phyloP scores from a whole-genome alignment of 2,329 filamentous ascomycete genomes.

The Calonectria montana region DNA sequence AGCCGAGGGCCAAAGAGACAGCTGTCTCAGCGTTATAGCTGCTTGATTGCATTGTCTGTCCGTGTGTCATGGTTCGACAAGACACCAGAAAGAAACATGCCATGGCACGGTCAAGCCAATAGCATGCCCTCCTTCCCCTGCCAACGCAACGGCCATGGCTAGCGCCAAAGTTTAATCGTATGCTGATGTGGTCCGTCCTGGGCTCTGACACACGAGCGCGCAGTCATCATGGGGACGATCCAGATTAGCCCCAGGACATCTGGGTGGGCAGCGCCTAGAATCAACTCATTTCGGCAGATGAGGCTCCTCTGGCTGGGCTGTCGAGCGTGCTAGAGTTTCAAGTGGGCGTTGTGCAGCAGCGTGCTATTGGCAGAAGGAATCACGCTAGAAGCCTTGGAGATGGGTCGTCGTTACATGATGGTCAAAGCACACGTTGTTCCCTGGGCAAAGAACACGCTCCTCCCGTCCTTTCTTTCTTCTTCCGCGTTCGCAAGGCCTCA shows the following conservation, averaged over 20 bases:
- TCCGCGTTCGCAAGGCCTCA: neutral
- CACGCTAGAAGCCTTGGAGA: neutral
- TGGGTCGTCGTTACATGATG: neutral
- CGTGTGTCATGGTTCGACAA: neutral
- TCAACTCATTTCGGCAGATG: slow-evolving; percentile 9
- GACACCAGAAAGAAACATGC: neutral
- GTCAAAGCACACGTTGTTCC: neutral
- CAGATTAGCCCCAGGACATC: slow-evolving; percentile 8
- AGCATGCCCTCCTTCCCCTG: neutral
- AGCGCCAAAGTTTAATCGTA: neutral
- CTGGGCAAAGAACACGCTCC: neutral
- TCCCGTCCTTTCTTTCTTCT: neutral
- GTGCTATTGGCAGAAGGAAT: neutral
- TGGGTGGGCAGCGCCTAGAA: neutral
- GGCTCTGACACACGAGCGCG: neutral
- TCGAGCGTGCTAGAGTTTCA: neutral
- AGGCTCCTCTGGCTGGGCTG: neutral
- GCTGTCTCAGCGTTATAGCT: neutral
- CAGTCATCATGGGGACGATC: neutral
- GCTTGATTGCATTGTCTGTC: neutral
- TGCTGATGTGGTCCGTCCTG: neutral
- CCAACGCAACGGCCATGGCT: neutral
- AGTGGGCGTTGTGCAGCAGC: neutral
- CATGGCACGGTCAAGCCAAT: neutral
- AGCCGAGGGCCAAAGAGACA: neutral